Base-by-base conservation (phyloP, 331 rosid species). In the Arachis monticola region DNA sequence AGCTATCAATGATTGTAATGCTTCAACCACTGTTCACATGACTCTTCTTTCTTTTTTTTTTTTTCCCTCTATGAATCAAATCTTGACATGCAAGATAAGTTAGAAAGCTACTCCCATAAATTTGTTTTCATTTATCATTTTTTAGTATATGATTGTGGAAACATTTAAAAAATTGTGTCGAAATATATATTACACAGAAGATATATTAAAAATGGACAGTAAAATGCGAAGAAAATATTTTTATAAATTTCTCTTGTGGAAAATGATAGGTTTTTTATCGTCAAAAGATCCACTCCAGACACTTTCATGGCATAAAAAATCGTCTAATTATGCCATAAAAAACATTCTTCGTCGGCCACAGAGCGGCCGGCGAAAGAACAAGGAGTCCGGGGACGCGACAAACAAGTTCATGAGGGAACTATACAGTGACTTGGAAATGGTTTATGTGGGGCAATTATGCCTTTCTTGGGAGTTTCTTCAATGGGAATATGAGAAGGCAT, bases 391-490 rank as follows among this genome's bases (percentile, higher is more conserved):
- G 41, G 93, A 92, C 80, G 96, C 94, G 17, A 83, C 70, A 87
- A 79, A 66, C 61, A 84, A 84, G 77, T 90, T 92, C 74, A 74
- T 84, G 7, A 83, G 80, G 70, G 99, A 92, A 17, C 51, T 92
- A 53, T 86, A 85, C 64, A 17, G 89, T 72, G 99, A 95, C 59
- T 78, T 95, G 69, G 99, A 95, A 83, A 81, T 77, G 76, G 92
- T 95, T 5, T 95, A 95, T 69, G 97, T 95, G 67, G 99, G 97
- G 4, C 99, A 95, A 14, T 56, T 92, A 77, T 90, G 99, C 75
- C 99, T 95, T 69, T 95, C 99, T 6, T 95, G 99, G 99, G 99
- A 95, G 66, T 86, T 95, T 75, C 96, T 95, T 72, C 93, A 84
- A 48, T 95, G 97, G 97, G 96, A 95, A 60, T 95, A 95, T 41